phyloP scores from a whole-genome alignment of 805 yeast genomes.

The Komagataella pseudopastoris region DNA sequence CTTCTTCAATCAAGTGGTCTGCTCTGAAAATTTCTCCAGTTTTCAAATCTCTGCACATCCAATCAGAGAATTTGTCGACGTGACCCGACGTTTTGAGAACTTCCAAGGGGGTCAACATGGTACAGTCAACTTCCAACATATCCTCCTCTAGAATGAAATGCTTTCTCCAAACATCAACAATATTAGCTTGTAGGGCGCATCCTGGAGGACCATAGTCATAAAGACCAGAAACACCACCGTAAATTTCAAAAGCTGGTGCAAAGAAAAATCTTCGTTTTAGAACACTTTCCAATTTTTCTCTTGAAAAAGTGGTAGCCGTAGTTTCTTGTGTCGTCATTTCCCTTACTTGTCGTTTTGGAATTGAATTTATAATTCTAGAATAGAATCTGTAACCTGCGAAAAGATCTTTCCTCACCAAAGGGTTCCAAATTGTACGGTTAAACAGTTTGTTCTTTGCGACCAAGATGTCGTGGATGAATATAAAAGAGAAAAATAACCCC shows the following conservation, averaged over 20 bases:
- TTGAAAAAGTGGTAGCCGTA: constrained; percentile 33
- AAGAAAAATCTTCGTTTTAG: constrained; percentile 92
- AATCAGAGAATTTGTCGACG: constrained; percentile 96
- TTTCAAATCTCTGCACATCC: constrained; percentile 95
- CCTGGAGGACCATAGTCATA: constrained; percentile 99
- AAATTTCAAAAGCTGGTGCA: constrained; percentile 94
- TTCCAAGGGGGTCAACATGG: constrained; percentile 96
- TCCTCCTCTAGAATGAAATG: constrained; percentile 96
- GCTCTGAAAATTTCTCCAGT: constrained; percentile 98
- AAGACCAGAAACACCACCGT: constrained; percentile 97
- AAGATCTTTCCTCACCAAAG: not conserved
- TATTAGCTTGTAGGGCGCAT: constrained; percentile 93
- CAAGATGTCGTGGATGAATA: not conserved
- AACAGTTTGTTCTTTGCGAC: not conserved
- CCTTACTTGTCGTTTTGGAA: not conserved
- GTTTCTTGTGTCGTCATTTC: not conserved
- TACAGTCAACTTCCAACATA: constrained; percentile 96
- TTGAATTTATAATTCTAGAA: not conserved
- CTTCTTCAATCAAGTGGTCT: constrained; percentile 97
- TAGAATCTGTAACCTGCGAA: not conserved
- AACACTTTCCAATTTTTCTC: constrained; percentile 84
- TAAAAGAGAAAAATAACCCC: not conserved
- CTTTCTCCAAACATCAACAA: constrained; percentile 92
- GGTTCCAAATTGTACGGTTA: not conserved
- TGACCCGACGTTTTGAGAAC: constrained; percentile 98